Base-by-base conservation (phyloP, 768 basidiomycete genomes). In the Naganishia vaughanmartiniae region DNA sequence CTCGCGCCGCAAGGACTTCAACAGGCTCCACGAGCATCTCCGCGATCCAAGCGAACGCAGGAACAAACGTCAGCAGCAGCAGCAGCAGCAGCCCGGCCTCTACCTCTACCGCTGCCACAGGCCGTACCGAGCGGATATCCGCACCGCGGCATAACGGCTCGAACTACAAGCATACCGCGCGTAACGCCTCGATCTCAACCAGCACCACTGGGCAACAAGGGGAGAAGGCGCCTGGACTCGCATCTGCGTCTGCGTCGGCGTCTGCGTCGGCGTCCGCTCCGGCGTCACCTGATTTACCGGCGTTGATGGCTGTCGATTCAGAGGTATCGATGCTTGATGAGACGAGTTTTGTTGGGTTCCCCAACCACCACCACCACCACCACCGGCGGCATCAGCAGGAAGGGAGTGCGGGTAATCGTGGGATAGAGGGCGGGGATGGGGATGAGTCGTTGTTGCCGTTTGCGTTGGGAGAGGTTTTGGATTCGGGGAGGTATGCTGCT, bases 281-380 rank as follows among this genome's bases (percentile, higher is more conserved):
- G 2, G 60, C 36, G 15, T 63, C 60, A 12, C 60, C 60, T 4
- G 60, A 63, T 2, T 42, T 63, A 17, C 60, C 60, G 0, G 60
- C 60, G 26, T 26, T 63, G n/a, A 24, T 34, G 39, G 39, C 34
- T 11, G 60, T 45, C 7, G 60, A 63, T 63, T 45, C 60, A 19
- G 60, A 63, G 15, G 36, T 63, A 19, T 63, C 60, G 6, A 63
- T 63, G 60, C 17, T 63, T 1, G 60, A 63, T 30, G 60, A 63
- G 28, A 63, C 60, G 39, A 63, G 60, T 46, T 63, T 63, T 24
- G 60, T 63, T 7, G 48, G 48, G n/a, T 51, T 51, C 48, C 24
- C 39, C 15, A 7, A 42, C 39, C 39, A 42, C 39, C 39, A 15
- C 15, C 39, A 42, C 39, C 39, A 42, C 39, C 39, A 42, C 9